phyloP scores from a whole-genome alignment of 805 yeast genomes.

The Yarrowia divulgata region DNA sequence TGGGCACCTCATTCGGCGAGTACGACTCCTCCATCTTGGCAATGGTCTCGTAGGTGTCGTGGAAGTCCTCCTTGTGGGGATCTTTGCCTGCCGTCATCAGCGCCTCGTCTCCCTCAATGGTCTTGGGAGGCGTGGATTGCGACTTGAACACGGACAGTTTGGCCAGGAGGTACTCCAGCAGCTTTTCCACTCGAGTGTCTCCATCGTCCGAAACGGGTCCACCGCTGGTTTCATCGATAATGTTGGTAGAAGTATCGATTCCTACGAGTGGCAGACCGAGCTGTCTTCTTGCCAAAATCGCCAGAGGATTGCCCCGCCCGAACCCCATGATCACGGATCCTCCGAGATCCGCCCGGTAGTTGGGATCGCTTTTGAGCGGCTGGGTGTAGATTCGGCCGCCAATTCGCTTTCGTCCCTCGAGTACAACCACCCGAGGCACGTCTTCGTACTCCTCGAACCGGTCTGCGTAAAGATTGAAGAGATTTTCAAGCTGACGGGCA shows the following conservation, averaged over 20 bases:
- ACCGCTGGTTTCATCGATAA: conserved; percentile 51
- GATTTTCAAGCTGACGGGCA: conserved; percentile 91
- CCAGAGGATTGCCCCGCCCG: conserved; percentile 54
- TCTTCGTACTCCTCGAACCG: conserved; percentile 52
- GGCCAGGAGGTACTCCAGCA: conserved; percentile 52
- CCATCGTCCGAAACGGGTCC: conserved; percentile 47
- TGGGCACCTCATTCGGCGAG: conserved; percentile 45
- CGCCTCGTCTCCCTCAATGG: conserved; percentile 51
- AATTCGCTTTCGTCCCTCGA: conserved; percentile 53
- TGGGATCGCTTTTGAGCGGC: conserved; percentile 44
- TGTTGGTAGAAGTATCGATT: conserved; percentile 48
- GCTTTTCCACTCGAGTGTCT: conserved; percentile 49
- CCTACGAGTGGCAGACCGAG: conserved; percentile 53
- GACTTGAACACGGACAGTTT: conserved; percentile 50
- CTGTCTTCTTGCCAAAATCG: conserved; percentile 53
- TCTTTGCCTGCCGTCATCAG: conserved; percentile 52
- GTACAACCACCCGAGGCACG: conserved; percentile 52
- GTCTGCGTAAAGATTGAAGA: conserved; percentile 50
- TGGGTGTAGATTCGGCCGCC: conserved; percentile 56
- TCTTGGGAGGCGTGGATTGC: conserved; percentile 48
- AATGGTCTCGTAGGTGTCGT: conserved; percentile 49
- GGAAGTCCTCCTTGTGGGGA: conserved; percentile 49
- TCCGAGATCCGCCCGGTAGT: conserved; percentile 52
- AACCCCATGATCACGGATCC: conserved; percentile 53
- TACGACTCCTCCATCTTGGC: conserved; percentile 52